Percentiles rank a stretch among this genome's conserved stretches.
phyloP scores from a whole-genome alignment of 176 grass and related monocot genomes.

The Alopecurus myosuroides region DNA sequence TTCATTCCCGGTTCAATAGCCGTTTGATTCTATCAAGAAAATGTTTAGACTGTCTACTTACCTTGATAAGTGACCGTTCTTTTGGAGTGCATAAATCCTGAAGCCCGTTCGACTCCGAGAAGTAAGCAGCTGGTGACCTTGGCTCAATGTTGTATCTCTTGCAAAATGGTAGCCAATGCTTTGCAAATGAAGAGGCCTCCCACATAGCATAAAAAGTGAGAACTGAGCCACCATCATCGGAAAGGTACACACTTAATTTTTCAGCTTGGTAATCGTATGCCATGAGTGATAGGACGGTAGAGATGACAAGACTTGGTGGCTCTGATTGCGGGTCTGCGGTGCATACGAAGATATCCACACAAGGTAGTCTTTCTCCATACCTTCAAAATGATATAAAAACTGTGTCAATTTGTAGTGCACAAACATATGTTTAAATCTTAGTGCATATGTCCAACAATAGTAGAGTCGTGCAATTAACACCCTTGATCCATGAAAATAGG shows the following conservation, averaged over 20 bases:
- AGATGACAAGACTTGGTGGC: conserved; percentile 64
- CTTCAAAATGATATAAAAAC: conserved; percentile 17
- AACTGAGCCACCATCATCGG: conserved; percentile 63
- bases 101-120: conserved; percentile 11
- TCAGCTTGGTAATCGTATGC: conserved; percentile 52
- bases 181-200: conserved; percentile 56
- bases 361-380: conserved; percentile 35
- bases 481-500: background rate
- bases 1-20: background rate
- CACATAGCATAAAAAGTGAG: conserved; percentile 71
- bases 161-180: conserved; percentile 72
- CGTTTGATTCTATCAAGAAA: background rate
- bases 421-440: background rate
- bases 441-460: background rate
- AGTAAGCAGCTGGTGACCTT: conserved; percentile 59
- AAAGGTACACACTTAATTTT: conserved; percentile 60
- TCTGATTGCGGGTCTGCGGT: conserved; percentile 57
- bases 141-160: conserved; percentile 58
- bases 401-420: background rate
- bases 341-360: conserved; percentile 71
- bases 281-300: conserved; percentile 65
- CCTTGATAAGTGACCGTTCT: conserved; percentile 50
- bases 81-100: background rate
- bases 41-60: background rate
- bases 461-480: background rate